Percentiles rank a stretch among this genome's conserved stretches.
Conservation (phyloP, 179 eudicot species). For the Carnegiea gigantea region DNA sequence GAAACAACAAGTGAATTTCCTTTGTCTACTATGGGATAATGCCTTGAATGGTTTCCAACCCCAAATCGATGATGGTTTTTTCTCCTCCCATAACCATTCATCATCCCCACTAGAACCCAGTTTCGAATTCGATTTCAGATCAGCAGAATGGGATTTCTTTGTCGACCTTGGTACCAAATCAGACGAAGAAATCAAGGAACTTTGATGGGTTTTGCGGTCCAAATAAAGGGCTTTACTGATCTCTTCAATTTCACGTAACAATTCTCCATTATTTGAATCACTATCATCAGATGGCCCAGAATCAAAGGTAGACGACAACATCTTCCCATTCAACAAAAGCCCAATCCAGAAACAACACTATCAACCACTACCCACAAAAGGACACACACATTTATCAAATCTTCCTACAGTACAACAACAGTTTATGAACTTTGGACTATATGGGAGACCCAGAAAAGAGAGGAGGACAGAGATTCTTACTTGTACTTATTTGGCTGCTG, state of each 20-base stretch:
- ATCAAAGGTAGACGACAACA: conserved; percentile 40
- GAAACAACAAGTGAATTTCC: conserved; percentile 67
- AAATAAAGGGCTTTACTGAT: conserved; percentile 65
- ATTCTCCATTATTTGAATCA: conserved; percentile 45
- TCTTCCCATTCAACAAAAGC: conserved; percentile 24
- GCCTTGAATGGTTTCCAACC: conserved; percentile 83
- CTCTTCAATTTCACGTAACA: conserved; percentile 69
- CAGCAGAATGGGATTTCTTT: conserved; percentile 33
- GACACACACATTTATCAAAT: neutral
- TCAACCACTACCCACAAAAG: conserved; percentile 14
- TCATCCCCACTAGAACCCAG: conserved; percentile 32
- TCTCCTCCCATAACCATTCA: conserved; percentile 43
- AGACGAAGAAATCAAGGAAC: conserved; percentile 39
- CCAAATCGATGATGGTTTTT: conserved; percentile 63
- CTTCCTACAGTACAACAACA: conserved; percentile 8
- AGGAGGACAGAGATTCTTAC: conserved; percentile 28
- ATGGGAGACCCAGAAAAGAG: neutral
- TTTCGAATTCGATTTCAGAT: conserved; percentile 34
- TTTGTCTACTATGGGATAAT: conserved; percentile 54
- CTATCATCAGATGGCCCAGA: conserved; percentile 36
- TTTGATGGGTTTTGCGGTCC: conserved; percentile 36
- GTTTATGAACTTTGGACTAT: conserved; percentile 1
- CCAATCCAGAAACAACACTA: neutral
- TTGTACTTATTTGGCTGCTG: conserved; percentile 6
- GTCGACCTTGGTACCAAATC: conserved; percentile 38